Conservation (phyloP, 208 protist species). For the Acanthamoeba sp. region DNA sequence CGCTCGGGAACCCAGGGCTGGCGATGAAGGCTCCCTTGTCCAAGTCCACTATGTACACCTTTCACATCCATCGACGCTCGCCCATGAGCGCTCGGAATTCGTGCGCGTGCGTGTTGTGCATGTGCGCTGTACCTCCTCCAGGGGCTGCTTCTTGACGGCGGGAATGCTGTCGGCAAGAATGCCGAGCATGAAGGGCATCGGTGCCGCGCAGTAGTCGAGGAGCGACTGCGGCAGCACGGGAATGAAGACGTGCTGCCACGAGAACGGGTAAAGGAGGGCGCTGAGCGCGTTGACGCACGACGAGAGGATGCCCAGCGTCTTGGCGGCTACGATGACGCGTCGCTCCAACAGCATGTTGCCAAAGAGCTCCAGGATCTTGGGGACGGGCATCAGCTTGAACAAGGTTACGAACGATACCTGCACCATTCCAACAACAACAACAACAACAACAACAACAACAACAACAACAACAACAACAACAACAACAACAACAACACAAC, state of each 20-base stretch:
- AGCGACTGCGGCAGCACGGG: slow-evolving; percentile 80
- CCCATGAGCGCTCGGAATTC: no score
- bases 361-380: slow-evolving; percentile 52
- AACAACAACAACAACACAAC: no score
- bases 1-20: slow-evolving; percentile 50
- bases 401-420: slow-evolving; percentile 67
- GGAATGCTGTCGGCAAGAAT: slow-evolving; percentile 50
- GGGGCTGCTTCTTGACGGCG: slow-evolving; percentile 67
- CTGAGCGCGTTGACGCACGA: slow-evolving; percentile 48
- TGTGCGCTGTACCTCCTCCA: slow-evolving; percentile 39
- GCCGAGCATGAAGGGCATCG: slow-evolving; percentile 85
- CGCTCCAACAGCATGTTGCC: slow-evolving; percentile 69
- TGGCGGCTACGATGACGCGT: slow-evolving; percentile 48
- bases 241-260: slow-evolving; percentile 85
- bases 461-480: no score
- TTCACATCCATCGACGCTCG: not conserved
- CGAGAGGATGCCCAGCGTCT: slow-evolving; percentile 58
- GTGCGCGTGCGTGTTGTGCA: not conserved
- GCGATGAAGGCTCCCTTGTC: slow-evolving; percentile 47
- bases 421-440: no score
- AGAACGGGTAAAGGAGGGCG: slow-evolving; percentile 78
- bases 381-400: slow-evolving; percentile 41
- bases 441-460: not conserved
- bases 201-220: slow-evolving; percentile 83
- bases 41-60: slow-evolving; percentile 67